Percentiles rank a stretch among this genome's conserved stretches.
phyloP scores from a whole-genome alignment of 129 eudicot species.

The Flaveria trinervia region DNA sequence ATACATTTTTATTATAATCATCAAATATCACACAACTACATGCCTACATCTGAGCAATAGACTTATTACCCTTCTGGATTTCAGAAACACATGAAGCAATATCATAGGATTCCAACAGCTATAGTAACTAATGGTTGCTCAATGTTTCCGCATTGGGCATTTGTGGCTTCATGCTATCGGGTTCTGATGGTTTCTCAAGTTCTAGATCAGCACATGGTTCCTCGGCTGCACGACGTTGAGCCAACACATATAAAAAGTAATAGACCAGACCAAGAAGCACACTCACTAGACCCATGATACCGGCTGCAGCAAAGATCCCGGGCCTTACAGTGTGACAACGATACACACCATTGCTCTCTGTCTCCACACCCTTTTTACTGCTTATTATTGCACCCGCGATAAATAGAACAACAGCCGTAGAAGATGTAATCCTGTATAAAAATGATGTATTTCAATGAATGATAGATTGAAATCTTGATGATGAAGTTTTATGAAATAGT shows the following conservation, averaged over 20 bases:
- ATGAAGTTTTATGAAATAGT: not conserved
- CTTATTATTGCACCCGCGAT: conserved; percentile 21
- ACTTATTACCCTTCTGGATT: no score
- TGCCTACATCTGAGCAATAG: no score
- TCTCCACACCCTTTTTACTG: not conserved
- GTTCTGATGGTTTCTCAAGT: conserved; percentile 11
- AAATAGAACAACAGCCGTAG: conserved; percentile 12
- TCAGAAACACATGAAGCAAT: not conserved
- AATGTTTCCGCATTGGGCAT: not conserved
- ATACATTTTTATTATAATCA: no score
- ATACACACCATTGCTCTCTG: not conserved
- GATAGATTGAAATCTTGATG: not conserved
- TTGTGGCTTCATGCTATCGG: not conserved
- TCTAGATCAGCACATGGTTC: conserved; percentile 23
- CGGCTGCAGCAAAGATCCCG: conserved; percentile 17
- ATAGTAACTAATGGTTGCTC: not conserved
- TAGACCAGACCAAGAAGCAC: conserved; percentile 18
- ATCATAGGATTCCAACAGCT: not conserved
- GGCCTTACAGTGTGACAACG: conserved; percentile 19
- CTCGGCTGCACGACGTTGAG: not conserved
- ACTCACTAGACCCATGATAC: conserved; percentile 22
- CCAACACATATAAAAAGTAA: conserved; percentile 22
- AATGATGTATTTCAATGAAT: not conserved
- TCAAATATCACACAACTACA: no score
- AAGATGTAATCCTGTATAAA: conserved; percentile 27